Evolutionary conservation across 2,329 filamentous ascomycete species (phyloP), one percentile per base, ranked within the genome.

Genomic region (Curvularia hawaiiensis): DNA sequence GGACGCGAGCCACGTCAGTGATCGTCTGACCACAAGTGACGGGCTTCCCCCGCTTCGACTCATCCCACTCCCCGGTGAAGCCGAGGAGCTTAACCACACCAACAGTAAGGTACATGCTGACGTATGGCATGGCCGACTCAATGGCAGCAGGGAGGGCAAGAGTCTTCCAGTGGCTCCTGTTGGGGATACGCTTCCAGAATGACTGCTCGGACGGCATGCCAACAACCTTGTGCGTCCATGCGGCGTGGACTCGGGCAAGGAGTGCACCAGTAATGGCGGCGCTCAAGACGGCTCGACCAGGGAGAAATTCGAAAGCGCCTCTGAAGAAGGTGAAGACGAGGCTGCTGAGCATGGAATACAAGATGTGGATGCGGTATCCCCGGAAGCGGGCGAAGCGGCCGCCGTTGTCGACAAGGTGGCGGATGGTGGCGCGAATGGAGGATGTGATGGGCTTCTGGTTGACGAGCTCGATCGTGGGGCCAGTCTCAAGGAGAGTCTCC

Each of bases 221-320:
- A 71, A 97, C 92, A 73, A 96, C 86, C 68, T 90, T 88, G 73
- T 97, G 92, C 3, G 92, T 90, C 92, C 92, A 97, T 52, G 86
- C 84, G 65, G 93, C 85, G 73, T 86, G 84, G 58, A 94, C 76
- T 69, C 89, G 89, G 38, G 89, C 84, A 31, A 90, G 80, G 20
- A 84, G 75, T 22, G 94, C 75, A 50, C 84, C 82, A 26, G 85
- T 81, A 41, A 89, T 56, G 49, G 88, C 81, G 52, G 82, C 82
- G 52, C 80, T 79, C 53, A 90, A 39, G 52, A 88, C 63, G 50
- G 79, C 70, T 55, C 79, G 75, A 57, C 82, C 77, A 20, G 85
- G 70, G 39, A 78, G 60, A 41, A 69, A n/a, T 50, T 78, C 69
- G 31, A 80, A 65, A 45, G 79, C 63, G 33, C 70, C 67, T 18